Percentiles rank a stretch among this genome's conserved stretches.
Evolutionary conservation across 1,139 yeast species (phyloP).

Genomic region (Candida sp.): DNA sequence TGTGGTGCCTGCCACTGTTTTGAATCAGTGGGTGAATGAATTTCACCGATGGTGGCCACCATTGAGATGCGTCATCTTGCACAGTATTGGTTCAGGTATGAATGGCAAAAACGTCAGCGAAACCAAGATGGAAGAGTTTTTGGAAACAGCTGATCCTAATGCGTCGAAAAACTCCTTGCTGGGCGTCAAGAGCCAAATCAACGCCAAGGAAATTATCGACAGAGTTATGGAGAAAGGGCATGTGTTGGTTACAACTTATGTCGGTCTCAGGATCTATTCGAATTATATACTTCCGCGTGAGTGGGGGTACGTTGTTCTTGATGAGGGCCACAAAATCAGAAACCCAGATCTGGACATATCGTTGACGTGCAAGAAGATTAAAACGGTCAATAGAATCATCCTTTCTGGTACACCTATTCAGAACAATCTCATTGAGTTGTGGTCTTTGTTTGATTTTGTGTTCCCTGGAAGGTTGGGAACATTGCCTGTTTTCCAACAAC

Average conservation of each 20-base stretch:
- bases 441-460: constrained; percentile 95
- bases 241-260: constrained; percentile 89
- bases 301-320: constrained; percentile 93
- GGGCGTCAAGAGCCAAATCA: constrained; percentile 37
- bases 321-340: constrained; percentile 96
- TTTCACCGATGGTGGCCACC: constrained; percentile 99
- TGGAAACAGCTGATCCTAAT: constrained; percentile 53
- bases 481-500: constrained; percentile 90
- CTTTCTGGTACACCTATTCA: constrained; percentile 97
- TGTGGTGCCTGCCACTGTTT: constrained; percentile 96
- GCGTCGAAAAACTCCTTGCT: constrained; percentile 30
- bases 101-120: constrained; percentile 43
- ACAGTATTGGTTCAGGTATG: constrained; percentile 95
- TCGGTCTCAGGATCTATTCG: constrained; percentile 83
- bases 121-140: constrained; percentile 51
- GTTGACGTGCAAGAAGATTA: constrained; percentile 79
- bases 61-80: constrained; percentile 81
- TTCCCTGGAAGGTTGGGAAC: constrained; percentile 97
- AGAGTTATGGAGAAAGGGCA: constrained; percentile 68
- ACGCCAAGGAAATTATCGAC: constrained; percentile 52
- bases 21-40: constrained; percentile 96
- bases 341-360: constrained; percentile 95
- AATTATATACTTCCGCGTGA: constrained; percentile 65
- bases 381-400: constrained; percentile 82
- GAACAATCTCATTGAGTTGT: constrained; percentile 85